Percentiles rank a stretch among this genome's conserved stretches.
These are phyloP conservation scores for Melanomma pulvis-pyrius DNA, from an alignment of 495 filamentous ascomycete species.

Conservation along the genomic window DNA sequence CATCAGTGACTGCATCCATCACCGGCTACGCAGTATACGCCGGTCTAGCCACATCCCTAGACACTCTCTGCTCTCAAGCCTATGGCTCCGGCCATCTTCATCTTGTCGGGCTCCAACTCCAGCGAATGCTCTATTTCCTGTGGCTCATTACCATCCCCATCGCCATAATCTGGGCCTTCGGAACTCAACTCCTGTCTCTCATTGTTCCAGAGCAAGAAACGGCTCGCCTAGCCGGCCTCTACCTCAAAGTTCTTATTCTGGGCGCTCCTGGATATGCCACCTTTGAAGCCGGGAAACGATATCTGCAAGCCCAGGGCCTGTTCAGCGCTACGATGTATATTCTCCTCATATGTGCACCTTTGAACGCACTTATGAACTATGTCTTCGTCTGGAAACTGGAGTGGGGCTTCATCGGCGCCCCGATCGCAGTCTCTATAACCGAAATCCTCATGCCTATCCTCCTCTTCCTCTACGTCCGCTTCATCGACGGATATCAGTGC, in stretches of 20 bases:
- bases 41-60: conserved; percentile 69
- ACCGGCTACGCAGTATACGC: conserved; percentile 72
- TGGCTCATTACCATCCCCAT: conserved; percentile 66
- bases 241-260: conserved; percentile 64
- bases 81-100: conserved; percentile 70
- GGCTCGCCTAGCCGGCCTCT: conserved; percentile 66
- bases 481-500: conserved; percentile 60
- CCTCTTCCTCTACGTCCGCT: conserved; percentile 70
- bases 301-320: conserved; percentile 71
- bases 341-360: conserved; percentile 64
- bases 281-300: conserved; percentile 73
- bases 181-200: conserved; percentile 56
- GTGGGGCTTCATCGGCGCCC: conserved; percentile 82
- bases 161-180: conserved; percentile 60
- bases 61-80: conserved; percentile 75
- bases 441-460: conserved; percentile 78
- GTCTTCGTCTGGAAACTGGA: conserved; percentile 71
- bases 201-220: conserved; percentile 65
- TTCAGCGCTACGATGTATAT: conserved; percentile 70
- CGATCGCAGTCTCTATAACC: conserved; percentile 79
- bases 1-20: conserved; percentile 67
- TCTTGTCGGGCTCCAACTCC: conserved; percentile 70
- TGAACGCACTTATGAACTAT: conserved; percentile 70
- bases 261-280: conserved; percentile 70
- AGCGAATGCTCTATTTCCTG: conserved; percentile 70